A percentile compares a stretch with the other conserved stretches of the same genome.
Evolutionary conservation across 73 alveolate species (phyloP).

Genomic region (Tetrahymena borealis): DNA sequence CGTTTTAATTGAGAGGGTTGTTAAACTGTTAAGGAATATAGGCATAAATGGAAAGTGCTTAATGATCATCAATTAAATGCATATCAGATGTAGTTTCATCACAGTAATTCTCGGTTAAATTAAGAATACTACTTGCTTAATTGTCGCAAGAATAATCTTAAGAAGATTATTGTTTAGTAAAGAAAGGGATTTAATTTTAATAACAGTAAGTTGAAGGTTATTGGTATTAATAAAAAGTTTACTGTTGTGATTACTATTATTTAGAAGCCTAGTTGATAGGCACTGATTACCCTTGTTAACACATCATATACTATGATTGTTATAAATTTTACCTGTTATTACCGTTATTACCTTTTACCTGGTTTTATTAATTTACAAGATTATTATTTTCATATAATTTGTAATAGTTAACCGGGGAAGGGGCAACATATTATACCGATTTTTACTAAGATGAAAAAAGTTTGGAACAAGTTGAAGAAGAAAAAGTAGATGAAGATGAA

Average conservation of each 20-base stretch:
- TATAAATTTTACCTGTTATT: not conserved
- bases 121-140: not conserved
- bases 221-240: not conserved
- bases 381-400: not conserved
- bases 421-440: not conserved
- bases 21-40: not conserved
- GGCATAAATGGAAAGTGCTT: not conserved
- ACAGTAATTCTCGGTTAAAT: not conserved
- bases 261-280: not conserved
- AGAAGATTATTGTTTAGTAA: not conserved
- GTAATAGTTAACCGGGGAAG: constrained; percentile 2
- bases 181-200: not conserved
- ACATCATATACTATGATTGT: not conserved
- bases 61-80: not conserved
- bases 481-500: not conserved
- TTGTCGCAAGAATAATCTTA: not conserved
- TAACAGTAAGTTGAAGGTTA: not conserved
- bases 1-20: too few relatives aligned
- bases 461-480: not conserved
- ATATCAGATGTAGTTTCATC: not conserved
- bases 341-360: constrained; percentile 2
- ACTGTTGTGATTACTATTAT: not conserved
- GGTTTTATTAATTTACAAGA: not conserved
- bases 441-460: not conserved
- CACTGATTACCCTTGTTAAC: not conserved